A percentile compares a stretch with the other conserved stretches of the same genome.
Conservation (phyloP, 768 basidiomycete genomes). For the Lactarius evosmus region DNA sequence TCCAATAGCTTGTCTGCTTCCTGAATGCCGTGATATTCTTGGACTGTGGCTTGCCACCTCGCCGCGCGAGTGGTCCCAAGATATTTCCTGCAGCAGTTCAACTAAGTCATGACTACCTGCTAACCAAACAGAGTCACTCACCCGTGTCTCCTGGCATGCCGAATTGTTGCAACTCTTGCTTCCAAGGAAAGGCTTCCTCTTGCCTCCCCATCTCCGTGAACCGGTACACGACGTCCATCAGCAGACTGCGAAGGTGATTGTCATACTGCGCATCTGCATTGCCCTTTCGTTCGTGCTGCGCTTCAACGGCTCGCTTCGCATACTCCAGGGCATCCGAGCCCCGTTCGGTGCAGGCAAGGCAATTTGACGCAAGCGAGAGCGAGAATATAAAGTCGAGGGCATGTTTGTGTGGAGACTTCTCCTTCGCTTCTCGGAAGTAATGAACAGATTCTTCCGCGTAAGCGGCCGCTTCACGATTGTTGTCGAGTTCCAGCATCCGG, state of each 20-base stretch:
- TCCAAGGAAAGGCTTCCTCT: not conserved
- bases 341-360: conserved; percentile 20
- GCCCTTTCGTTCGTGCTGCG: conserved; percentile 7
- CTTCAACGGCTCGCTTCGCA: conserved; percentile 18
- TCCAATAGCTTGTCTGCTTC: conserved; percentile 13
- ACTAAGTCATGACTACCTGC: not conserved
- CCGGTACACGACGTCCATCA: conserved; percentile 13
- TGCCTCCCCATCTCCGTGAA: not conserved
- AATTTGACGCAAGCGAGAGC: conserved; percentile 17
- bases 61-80: not conserved
- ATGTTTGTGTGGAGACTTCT: conserved; percentile 1
- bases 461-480: conserved; percentile 11
- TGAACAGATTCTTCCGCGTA: conserved; percentile 18
- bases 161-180: conserved; percentile 7
- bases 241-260: conserved; percentile 1
- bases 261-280: not conserved
- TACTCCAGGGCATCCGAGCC: conserved; percentile 1
- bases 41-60: not conserved
- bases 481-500: conserved; percentile 20
- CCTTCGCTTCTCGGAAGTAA: conserved; percentile 14
- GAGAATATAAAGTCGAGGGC: conserved; percentile 13
- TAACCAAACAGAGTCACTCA: not conserved
- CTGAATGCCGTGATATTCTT: not conserved
- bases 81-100: not conserved
- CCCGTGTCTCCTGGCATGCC: not conserved